Base-by-base conservation (phyloP, 129 eudicot genomes). In the Kitagawia praeruptora region DNA sequence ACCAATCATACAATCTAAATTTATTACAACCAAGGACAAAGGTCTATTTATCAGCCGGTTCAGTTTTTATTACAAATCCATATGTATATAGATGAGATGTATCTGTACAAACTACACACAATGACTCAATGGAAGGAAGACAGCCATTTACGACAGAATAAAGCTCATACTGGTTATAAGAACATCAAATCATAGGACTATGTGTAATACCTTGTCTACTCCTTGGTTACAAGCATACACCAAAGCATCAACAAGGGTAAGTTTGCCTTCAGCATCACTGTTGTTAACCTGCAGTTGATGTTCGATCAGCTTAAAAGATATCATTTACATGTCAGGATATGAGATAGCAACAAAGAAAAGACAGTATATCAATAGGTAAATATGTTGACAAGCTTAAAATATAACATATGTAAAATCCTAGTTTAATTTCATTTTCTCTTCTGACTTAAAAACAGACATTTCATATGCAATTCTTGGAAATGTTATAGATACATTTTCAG, bases 201-300 rank as follows among this genome's bases (percentile, higher is more conserved):
- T 14, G 63, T 49, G 47, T 45, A n/a, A 67, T 89, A 92, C 97
- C 99, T 95, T 95, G 15, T 95, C 96, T 67, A 89, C 99, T 46
- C 99, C 96, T 92, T 92, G 99, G 78, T 92, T 92, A 83, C 98
- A 95, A 6, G 98, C 92, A 88, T 95, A 95, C 47, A 95, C 94
- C 86, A 95, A 84, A 80, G 97, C 98, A 86, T 95, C 98, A 47
- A 97, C 98, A 77, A 95, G 98, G 74, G 98, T 95, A 78, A 95
- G 97, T 84, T 97, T 89, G 12, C 97, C 98, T 90, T 92, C 98
- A 49, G 94, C 96, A 87, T 95, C 98, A 5, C 97, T 95, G 82
- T 90, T 92, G 90, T 92, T 92, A 71, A 95, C 98, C 96, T 95
- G 85, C 51, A 73, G 45, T 56, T 79, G 69, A 44, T 25, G 74